Base-by-base conservation (phyloP, 2,329 filamentous ascomycete species). In the Paradendryphiella salina region DNA sequence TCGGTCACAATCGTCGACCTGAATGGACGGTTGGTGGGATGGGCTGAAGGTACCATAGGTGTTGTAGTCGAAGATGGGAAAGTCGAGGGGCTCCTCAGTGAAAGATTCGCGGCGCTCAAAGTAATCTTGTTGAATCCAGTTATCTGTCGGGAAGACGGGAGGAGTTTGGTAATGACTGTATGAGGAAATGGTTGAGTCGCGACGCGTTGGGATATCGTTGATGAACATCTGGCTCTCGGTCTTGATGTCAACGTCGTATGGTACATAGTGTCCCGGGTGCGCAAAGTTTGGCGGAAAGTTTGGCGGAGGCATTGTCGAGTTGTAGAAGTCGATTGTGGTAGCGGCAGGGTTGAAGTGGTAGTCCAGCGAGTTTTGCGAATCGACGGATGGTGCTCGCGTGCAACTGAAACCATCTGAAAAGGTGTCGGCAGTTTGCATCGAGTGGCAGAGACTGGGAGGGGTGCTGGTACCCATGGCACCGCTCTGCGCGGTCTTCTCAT, bases 161-260 rank as follows among this genome's bases (percentile, higher is more conserved):
- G 90, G 90, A 17, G 86, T 85, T 65, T 90, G 87, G 72, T 86
- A 94, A n/a, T 90, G 92, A 81, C 87, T 96, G 75, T 96, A 96
- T 18, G 91, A 96, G 0, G 92, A 95, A 31, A 91, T 86, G 26
- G 90, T 90, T 10, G 91, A 96, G 75, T 96, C 92, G 60, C 85
- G 82, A 53, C 93, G 80, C 11, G 91, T 88, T 4, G 90, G 90
- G 48, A 96, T 82, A 70, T 96, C 89, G 66, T 96, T 90, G 74
- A 96, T 86, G 73, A 89, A 96, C 79, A 95, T 91, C 64, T 96
- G 90, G 59, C 90, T 83, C 77, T 96, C 93, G 1, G 92, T 96
- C 81, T 93, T 96, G 78, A 97, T 88, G 72, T 96, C 93, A 54
- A 96, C 86, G 75, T 96, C 93, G 71, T 95, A 96, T 0, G 92